A percentile compares a stretch with the other conserved stretches of the same genome.
Evolutionary conservation across 371 early-diverging fungal species (phyloP).

Genomic region (Dichotomocladium elegans): DNA sequence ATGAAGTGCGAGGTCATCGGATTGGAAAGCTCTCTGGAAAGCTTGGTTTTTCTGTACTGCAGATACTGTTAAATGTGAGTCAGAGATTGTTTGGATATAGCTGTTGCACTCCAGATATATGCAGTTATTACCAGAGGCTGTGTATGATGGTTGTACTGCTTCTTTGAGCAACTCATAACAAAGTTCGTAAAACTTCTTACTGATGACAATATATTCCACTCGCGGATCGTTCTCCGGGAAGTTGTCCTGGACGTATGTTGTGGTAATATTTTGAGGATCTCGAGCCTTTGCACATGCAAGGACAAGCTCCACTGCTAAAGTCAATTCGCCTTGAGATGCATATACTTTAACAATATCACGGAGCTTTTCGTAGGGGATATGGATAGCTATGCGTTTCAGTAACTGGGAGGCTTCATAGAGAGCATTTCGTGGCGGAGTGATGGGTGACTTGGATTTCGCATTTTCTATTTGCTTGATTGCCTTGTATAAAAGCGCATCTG

Average conservation of each 20-base stretch:
- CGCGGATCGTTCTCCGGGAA: slow-evolving; percentile 29
- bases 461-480: slow-evolving; percentile 22
- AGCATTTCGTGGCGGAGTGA: slow-evolving; percentile 39
- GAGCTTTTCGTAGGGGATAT: slow-evolving; percentile 26
- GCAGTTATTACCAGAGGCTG: background rate
- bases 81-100: background rate
- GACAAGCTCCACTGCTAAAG: slow-evolving; percentile 51
- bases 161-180: slow-evolving; percentile 37
- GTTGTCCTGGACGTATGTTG: slow-evolving; percentile 36
- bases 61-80: background rate
- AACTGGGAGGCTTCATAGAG: slow-evolving; percentile 54
- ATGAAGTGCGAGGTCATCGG: slow-evolving; percentile 22
- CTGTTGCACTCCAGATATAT: background rate
- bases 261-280: slow-evolving; percentile 54
- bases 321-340: slow-evolving; percentile 10
- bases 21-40: slow-evolving; percentile 18
- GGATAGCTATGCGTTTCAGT: slow-evolving; percentile 38
- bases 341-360: slow-evolving; percentile 22
- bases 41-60: slow-evolving; percentile 11
- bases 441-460: slow-evolving; percentile 27
- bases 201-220: slow-evolving; percentile 25
- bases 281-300: slow-evolving; percentile 63
- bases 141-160: slow-evolving; percentile 8
- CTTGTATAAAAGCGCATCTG: slow-evolving; percentile 70
- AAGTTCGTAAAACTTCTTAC: slow-evolving; percentile 55